Base-by-base conservation (phyloP, 2,329 filamentous ascomycete genomes). In the Nothophoma quercina region DNA sequence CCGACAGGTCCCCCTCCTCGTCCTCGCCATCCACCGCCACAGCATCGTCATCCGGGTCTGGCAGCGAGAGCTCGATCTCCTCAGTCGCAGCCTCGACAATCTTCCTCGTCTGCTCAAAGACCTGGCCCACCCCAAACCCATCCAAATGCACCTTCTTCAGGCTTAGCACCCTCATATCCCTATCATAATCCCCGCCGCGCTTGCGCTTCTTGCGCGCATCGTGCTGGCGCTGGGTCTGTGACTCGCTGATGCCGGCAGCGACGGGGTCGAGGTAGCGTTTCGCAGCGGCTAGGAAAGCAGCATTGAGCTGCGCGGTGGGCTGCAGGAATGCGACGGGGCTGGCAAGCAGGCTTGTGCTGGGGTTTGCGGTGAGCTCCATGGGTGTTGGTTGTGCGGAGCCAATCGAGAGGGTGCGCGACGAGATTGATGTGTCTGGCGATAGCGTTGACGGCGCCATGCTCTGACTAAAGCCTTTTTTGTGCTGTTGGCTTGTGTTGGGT, bases 61-160 rank as follows among this genome's bases (percentile, higher is more conserved):
- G 75, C 34, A 81, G 72, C 26, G 72, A 79, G 62, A 69, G 75
- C 63, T 84, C 80, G 3, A 84, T 78, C 65, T 87, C 81, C 15
- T 78, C 73, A 34, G 78, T 78, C 6, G 87, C 76, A 38, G 86
- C 84, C 57, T 89, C 83, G 51, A 98, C 87, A 16, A 98, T 91
- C 64, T 90, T 86, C 68, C 87, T 88, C 7, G 91, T 89, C 77
- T 99, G 95, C 74, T 97, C 91, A 90, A 93, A 99, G 34, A 99
- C 87, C 75, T 98, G 93, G 16, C 88, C 85, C 9, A 90, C 88
- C 64, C 89, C 90, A 64, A 98, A 96, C 0, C 93, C 95, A 51
- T 96, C 86, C 6, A 91, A 80, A 71, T 97, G 90, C 13, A 99
- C 79, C 74, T 90, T 92, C 65, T 89, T 88, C 65, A 96, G 79